phyloP scores from a whole-genome alignment of 2,329 filamentous ascomycete species.

The Cladosporium austrohemisphaericum region DNA sequence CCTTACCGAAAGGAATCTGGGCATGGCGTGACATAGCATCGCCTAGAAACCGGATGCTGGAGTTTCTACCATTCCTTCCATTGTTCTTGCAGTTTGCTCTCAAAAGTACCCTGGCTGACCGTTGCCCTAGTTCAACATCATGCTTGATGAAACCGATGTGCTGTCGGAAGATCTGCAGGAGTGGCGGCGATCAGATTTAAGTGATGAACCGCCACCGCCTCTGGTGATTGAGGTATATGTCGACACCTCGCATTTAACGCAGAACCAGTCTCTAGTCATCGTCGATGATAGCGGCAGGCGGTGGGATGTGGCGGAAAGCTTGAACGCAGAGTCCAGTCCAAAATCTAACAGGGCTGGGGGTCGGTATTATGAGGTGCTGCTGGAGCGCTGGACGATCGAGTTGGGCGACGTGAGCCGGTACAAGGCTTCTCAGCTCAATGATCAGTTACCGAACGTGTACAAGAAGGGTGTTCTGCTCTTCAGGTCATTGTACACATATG shows the following conservation, averaged over 20 bases:
- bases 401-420: constrained; percentile 60
- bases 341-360: constrained; percentile 18
- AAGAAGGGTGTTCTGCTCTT: constrained; percentile 97
- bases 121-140: constrained; percentile 75
- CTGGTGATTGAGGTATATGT: constrained; percentile 89
- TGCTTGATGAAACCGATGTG: constrained; percentile 87
- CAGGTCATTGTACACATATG: constrained; percentile 77
- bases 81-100: not conserved
- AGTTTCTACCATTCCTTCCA: constrained; percentile 2
- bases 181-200: constrained; percentile 77
- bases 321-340: constrained; percentile 53
- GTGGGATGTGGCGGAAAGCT: constrained; percentile 84
- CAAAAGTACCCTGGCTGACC: constrained; percentile 6
- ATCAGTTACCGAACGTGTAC: constrained; percentile 79
- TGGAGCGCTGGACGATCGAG: constrained; percentile 89
- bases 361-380: constrained; percentile 60
- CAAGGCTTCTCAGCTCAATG: constrained; percentile 54
- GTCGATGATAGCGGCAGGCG: constrained; percentile 85
- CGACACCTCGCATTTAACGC: constrained; percentile 59
- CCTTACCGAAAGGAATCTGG: too few relatives aligned
- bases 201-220: constrained; percentile 72
- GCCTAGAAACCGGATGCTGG: too few relatives aligned
- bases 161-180: constrained; percentile 74
- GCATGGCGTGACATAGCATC: too few relatives aligned
- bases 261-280: constrained; percentile 81